phyloP scores from a whole-genome alignment of 2,329 filamentous ascomycete species.

The Orbilia javanica region DNA sequence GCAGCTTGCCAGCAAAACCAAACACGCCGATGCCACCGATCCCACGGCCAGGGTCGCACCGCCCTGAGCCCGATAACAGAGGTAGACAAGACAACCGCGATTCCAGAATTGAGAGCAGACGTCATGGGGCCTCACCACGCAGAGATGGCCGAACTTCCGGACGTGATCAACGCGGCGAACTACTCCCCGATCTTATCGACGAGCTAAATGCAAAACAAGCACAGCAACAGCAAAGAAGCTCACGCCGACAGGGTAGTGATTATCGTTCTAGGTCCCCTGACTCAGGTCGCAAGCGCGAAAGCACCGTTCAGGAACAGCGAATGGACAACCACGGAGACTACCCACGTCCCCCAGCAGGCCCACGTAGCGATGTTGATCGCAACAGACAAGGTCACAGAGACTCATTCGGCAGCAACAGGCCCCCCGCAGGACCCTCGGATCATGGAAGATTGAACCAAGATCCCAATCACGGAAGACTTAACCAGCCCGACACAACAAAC shows the following conservation, averaged over 20 bases:
- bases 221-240: slow-evolving; percentile 29
- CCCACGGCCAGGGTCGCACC: slow-evolving; percentile 43
- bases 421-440: slow-evolving; percentile 46
- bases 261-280: slow-evolving; percentile 58
- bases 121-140: slow-evolving; percentile 34
- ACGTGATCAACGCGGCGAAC: slow-evolving; percentile 12
- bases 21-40: slow-evolving; percentile 56
- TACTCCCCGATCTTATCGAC: slow-evolving; percentile 53
- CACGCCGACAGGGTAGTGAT: slow-evolving; percentile 52
- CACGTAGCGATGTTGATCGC: slow-evolving; percentile 60
- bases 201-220: slow-evolving; percentile 51
- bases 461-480: slow-evolving; percentile 61
- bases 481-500: slow-evolving; percentile 60
- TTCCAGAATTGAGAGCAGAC: slow-evolving; percentile 20
- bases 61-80: slow-evolving; percentile 42
- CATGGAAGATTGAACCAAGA: slow-evolving; percentile 61
- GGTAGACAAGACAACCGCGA: slow-evolving; percentile 43
- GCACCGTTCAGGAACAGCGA: slow-evolving; percentile 57
- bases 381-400: slow-evolving; percentile 51
- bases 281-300: slow-evolving; percentile 58
- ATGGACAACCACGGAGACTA: slow-evolving; percentile 55
- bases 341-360: slow-evolving; percentile 60
- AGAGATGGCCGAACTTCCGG: slow-evolving; percentile 28
- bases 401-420: slow-evolving; percentile 54
- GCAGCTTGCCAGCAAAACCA: slow-evolving; percentile 53